Conservation (phyloP, 106 monocot genomes). For the Apostasia shenzhenica region DNA sequence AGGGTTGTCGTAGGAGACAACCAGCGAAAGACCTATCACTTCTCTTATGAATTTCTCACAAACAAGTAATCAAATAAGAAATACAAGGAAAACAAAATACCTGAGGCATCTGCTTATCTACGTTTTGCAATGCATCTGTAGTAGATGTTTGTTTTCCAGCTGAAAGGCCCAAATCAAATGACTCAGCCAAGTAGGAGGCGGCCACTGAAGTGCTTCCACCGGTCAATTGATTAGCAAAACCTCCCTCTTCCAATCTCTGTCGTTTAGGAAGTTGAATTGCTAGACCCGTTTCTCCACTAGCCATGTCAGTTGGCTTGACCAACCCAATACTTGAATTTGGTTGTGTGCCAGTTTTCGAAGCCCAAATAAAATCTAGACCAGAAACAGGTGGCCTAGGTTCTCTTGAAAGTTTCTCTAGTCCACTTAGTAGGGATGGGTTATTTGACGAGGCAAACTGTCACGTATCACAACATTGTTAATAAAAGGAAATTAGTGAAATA, state of each 20-base stretch:
- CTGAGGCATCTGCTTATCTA: constrained; percentile 43
- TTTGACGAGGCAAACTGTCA: constrained; percentile 29
- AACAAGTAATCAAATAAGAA: no score
- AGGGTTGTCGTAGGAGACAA: no score
- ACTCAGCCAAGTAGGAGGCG: constrained; percentile 22
- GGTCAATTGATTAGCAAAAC: constrained; percentile 8
- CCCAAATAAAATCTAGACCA: constrained; percentile 18
- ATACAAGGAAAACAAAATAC: constrained; percentile 17
- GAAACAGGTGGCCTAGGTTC: constrained; percentile 20
- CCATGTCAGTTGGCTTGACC: constrained; percentile 12
- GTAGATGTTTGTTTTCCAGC: constrained; percentile 23
- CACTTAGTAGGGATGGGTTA: constrained; percentile 9
- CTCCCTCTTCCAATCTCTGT: constrained; percentile 46
- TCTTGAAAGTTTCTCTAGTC: constrained; percentile 25
- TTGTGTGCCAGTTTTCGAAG: constrained; percentile 14
- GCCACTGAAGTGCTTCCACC: constrained; percentile 11
- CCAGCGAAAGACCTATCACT: no score
- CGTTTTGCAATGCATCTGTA: constrained; percentile 18
- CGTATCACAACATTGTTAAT: no score
- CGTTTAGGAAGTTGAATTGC: constrained; percentile 44
- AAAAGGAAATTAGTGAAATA: neutral
- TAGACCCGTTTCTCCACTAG: constrained; percentile 15
- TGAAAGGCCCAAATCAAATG: constrained; percentile 10
- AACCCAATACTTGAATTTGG: constrained; percentile 15
- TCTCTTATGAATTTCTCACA: no score